Evolutionary conservation across 768 basidiomycete genomes (phyloP), one percentile per base, ranked within the genome.

Genomic region (Mycena olivaceomarginata): DNA sequence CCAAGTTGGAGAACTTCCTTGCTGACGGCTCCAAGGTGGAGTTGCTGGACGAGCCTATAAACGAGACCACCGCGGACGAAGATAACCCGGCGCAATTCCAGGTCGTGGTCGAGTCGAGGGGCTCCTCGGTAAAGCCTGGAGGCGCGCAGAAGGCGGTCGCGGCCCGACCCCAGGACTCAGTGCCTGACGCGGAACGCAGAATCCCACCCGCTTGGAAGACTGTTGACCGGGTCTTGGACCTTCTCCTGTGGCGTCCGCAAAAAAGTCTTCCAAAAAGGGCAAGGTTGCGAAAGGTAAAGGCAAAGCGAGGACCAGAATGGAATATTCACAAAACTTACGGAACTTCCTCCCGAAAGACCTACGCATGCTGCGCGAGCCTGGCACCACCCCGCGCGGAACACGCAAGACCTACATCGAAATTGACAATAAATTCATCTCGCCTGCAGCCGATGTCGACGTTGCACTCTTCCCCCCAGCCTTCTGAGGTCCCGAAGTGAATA

Each of bases 121-220:
- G 83, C 22, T 83, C 86, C 0, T 85, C 85, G 43, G 67, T 78
- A 25, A 87, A 88, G 75, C 82, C 85, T 25, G 84, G 79, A 59
- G 80, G 79, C 20, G 60, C 63, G 15, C 68, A 64, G 41, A 81
- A 77, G 16, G 77, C 82, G 40, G 77, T 82, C 40, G 77, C 79
- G 59, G 56, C 77, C 22, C 83, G 84, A 13, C 81, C 86, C 0
- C 82, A 82, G 64, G 86, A 85, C 48, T 82, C 96, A 43, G 83
- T 92, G 39, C 89, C 91, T 0, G 93, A 97, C 70, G 98, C 97
- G 3, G 93, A 95, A 79, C 86, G 85, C 20, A 89, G 91, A 73
- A 94, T 99, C 25, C 96, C 97, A 9, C 86, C 85, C 0, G 88
- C 91, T 9, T 99, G 98, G 98, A 94, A 93, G 84, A 96, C 94